A percentile compares a stretch with the other conserved stretches of the same genome.
Conservation (phyloP, 1,139 yeast species). For the Yamadazyma siamensis region DNA sequence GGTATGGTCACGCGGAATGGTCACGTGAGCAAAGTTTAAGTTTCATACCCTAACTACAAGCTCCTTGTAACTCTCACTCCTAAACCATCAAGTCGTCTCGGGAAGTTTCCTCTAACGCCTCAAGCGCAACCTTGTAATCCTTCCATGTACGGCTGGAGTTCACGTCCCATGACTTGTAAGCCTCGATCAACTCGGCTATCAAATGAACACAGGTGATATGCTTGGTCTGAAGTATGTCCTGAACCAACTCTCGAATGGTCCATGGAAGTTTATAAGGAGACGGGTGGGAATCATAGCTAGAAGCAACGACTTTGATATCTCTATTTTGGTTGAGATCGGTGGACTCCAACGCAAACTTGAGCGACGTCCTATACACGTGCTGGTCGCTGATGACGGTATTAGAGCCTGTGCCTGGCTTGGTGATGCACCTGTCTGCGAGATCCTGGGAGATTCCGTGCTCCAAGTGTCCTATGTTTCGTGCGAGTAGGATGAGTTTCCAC, state of each 20-base stretch:
- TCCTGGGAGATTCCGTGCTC: slow-evolving; percentile 34
- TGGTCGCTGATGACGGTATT: slow-evolving; percentile 21
- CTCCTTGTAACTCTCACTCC: no score
- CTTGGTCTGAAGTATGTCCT: slow-evolving; percentile 33
- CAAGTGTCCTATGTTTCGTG: slow-evolving; percentile 35
- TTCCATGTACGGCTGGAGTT: slow-evolving; percentile 34
- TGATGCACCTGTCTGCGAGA: slow-evolving; percentile 29
- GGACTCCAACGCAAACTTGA: slow-evolving; percentile 36
- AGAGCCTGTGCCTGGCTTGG: slow-evolving; percentile 22
- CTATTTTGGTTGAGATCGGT: slow-evolving; percentile 24
- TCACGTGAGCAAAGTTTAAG: no score
- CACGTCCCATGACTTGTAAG: slow-evolving; percentile 36
- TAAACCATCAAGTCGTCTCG: slow-evolving; percentile 28
- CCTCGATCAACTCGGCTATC: slow-evolving; percentile 24
- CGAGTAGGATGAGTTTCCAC: slow-evolving; percentile 30
- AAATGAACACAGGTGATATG: slow-evolving; percentile 34
- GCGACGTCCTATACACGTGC: slow-evolving; percentile 29
- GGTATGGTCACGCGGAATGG: no score
- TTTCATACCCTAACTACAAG: no score
- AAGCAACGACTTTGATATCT: slow-evolving; percentile 8
- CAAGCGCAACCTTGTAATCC: slow-evolving; percentile 39
- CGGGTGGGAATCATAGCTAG: slow-evolving; percentile 6
- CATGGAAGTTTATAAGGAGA: slow-evolving; percentile 33
- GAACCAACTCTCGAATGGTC: slow-evolving; percentile 35
- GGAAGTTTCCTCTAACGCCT: slow-evolving; percentile 32